A percentile compares a stretch with the other conserved stretches of the same genome.
Evolutionary conservation across 116 monocot species (phyloP).

Genomic region (Phalaenopsis hybrid): DNA sequence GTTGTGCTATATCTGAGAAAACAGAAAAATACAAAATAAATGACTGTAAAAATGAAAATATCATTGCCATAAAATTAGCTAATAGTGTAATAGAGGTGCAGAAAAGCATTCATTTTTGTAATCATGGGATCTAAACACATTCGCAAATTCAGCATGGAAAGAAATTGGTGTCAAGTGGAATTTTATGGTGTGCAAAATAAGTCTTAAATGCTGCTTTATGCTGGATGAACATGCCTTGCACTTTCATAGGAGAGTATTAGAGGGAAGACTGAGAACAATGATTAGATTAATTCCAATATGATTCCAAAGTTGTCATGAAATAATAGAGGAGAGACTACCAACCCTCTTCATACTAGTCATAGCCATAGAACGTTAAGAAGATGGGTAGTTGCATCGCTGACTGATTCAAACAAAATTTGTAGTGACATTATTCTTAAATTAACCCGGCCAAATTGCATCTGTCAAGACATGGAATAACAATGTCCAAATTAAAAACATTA

Average conservation of each 20-base stretch:
- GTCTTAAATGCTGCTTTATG: neutral
- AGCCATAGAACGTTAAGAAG: neutral
- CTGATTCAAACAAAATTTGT: neutral
- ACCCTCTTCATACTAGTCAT: neutral
- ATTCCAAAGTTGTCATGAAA: neutral
- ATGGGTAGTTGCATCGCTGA: neutral
- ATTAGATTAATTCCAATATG: neutral
- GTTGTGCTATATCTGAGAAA: neutral
- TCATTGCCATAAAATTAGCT: neutral
- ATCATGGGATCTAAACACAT: too few species aligned
- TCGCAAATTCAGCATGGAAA: neutral
- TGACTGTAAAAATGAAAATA: neutral
- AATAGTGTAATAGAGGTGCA: neutral
- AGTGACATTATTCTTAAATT: neutral
- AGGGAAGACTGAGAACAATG: neutral
- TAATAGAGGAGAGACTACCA: neutral
- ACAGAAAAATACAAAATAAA: neutral
- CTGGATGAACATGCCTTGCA: neutral
- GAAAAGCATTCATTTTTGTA: neutral
- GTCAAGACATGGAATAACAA: too few species aligned
- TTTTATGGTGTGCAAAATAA: neutral
- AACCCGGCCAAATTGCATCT: neutral
- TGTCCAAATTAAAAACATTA: neutral
- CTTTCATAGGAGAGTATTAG: neutral
- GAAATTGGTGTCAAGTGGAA: neutral